Evolutionary conservation across 2,329 filamentous ascomycete species (phyloP).

Genomic region (Sporothrix curviconia): DNA sequence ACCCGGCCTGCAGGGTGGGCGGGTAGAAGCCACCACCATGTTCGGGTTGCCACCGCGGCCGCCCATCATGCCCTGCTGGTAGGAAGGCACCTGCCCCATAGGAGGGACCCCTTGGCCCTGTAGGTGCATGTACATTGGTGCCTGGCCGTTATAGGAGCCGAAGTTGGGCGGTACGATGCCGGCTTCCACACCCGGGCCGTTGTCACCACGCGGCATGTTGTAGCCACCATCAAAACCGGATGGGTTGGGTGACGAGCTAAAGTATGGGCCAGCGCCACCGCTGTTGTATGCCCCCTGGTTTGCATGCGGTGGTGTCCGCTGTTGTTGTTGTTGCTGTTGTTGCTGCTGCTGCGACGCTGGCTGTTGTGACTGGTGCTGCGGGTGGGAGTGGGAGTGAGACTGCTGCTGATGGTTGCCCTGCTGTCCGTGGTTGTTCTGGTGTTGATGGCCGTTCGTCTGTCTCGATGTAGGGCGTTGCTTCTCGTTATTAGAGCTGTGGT

Average conservation of each 20-base stretch:
- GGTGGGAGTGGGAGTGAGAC: constrained; percentile 22
- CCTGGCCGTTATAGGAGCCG: constrained; percentile 9
- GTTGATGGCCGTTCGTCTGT: constrained; percentile 42
- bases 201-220: constrained; percentile 46
- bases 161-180: constrained; percentile 14
- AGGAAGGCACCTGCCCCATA: constrained; percentile 42
- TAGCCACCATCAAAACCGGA: constrained; percentile 47
- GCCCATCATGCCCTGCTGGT: constrained; percentile 52
- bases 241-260: constrained; percentile 41
- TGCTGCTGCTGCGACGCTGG: constrained; percentile 27
- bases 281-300: constrained; percentile 14
- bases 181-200: constrained; percentile 33
- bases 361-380: constrained; percentile 18
- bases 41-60: constrained; percentile 49
- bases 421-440: constrained; percentile 32
- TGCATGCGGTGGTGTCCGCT: constrained; percentile 21
- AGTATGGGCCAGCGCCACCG: constrained; percentile 40
- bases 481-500: constrained; percentile 41
- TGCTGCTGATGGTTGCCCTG: constrained; percentile 24
- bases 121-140: constrained; percentile 13
- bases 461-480: constrained; percentile 51
- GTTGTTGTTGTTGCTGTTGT: constrained; percentile 31
- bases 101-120: constrained; percentile 24
- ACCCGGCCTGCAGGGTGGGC: constrained; percentile 48
- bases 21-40: constrained; percentile 43